Evolutionary conservation across 108 stramenopile species (phyloP).

Genomic region (Fragilariopsis cylindrus): DNA sequence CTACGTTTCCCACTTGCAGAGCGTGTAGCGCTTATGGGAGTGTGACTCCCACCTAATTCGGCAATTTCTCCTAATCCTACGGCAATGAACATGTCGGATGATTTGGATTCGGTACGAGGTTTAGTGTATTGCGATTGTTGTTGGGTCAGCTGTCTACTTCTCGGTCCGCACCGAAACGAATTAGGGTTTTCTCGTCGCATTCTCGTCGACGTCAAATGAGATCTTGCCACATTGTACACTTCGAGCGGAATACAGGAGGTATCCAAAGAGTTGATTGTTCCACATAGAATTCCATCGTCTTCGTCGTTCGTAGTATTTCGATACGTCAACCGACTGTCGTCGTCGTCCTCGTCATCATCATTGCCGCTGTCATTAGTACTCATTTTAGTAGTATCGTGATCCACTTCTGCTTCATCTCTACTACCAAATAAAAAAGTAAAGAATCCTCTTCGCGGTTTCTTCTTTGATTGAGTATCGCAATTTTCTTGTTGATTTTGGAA

Average conservation of each 20-base stretch:
- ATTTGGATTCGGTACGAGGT: background rate
- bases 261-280: constrained; percentile 41
- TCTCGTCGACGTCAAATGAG: constrained; percentile 41
- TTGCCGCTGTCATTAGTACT: background rate
- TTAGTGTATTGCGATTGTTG: background rate
- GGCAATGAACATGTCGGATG: constrained; percentile 14
- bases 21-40: too few relatives aligned
- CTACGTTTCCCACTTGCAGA: background rate
- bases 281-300: constrained; percentile 32
- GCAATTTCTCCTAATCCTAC: constrained; percentile 48
- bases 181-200: constrained; percentile 30
- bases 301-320: constrained; percentile 16
- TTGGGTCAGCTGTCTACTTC: background rate
- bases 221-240: constrained; percentile 48
- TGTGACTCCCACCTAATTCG: constrained; percentile 26
- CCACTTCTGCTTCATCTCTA: background rate
- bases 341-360: background rate
- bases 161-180: constrained; percentile 27
- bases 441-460: constrained; percentile 11
- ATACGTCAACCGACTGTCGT: constrained; percentile 27
- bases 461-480: background rate
- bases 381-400: background rate
- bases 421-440: constrained; percentile 20
- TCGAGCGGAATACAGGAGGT: constrained; percentile 51
- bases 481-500: background rate